Base-by-base conservation (phyloP, 352 stramenopile species). In the Pythium vanterpoolii region DNA sequence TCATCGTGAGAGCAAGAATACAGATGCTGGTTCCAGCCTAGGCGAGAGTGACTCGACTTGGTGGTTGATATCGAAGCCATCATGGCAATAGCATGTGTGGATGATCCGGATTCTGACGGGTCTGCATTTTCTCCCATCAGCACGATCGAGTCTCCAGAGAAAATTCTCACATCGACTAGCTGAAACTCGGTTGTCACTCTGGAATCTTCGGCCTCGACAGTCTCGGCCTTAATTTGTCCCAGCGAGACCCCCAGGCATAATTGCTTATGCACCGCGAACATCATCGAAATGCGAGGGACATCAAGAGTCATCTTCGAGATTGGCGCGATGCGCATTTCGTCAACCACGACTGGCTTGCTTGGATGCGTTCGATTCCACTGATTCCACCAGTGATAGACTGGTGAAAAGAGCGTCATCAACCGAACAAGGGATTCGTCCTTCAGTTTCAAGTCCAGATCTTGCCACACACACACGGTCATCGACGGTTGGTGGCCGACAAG, bases 371-470 rank as follows among this genome's bases (percentile, higher is more conserved):
- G 39, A 61, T 85, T 89, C 86, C 86, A 95, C 40, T 83, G 73
- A 33, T 89, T 89, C 81, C 84, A 95, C 86, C 86, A 95, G 42
- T 86, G 62, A 58, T 89, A 93, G 10, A 95, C 72, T 23, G 86
- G 86, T 6, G 78, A 74, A 52, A 91, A 77, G 2, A 95, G 64
- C 46, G 71, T 85, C 77, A 91, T 93, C 83, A 83, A 90, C 53
- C 76, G 73, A 10, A 84, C 73, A 23, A 95, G 60, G 7, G 77
- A 87, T 38, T 93, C 74, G n/a, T 95, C 85, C 45, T 83, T 89
- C 18, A 93, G 64, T 9, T 74, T 69, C 44, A 92, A 56, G 19
- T 81, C 69, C 5, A 86, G 56, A n/a, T 72, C 46, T 48, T 76
- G 80, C 24, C 69, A 60, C n/a, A 92, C 42, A 19, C 68, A 57